Conservation (phyloP, 1,284 basidiomycete genomes). For the Puccinia brachypodii region DNA sequence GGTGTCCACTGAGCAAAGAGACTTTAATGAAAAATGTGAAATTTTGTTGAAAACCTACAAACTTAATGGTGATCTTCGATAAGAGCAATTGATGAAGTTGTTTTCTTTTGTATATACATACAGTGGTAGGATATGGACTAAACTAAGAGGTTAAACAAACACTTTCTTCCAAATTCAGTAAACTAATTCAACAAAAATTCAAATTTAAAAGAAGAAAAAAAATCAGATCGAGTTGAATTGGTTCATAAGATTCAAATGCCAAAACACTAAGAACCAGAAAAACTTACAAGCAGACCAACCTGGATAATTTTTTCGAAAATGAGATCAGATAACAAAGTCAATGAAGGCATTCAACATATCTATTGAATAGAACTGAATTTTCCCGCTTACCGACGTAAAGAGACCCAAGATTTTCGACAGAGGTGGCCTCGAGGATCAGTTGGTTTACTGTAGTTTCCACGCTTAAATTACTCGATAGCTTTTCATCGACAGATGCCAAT, state of each 20-base stretch:
- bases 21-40: no score
- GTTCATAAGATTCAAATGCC: neutral
- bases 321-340: neutral
- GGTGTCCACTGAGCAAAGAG: no score
- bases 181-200: neutral
- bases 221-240: neutral
- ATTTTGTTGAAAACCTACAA: no score
- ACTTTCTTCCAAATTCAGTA: neutral
- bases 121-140: neutral
- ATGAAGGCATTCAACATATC: neutral
- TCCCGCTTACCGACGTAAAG: constrained; percentile 64
- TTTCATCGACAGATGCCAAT: constrained; percentile 71
- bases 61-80: no score
- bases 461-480: constrained; percentile 79
- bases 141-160: neutral
- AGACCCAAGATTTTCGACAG: constrained; percentile 70
- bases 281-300: constrained; percentile 46
- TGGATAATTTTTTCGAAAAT: neutral
- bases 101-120: neutral
- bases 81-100: neutral
- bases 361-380: neutral
- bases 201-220: neutral
- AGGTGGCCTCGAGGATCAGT: constrained; percentile 83
- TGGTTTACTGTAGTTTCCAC: constrained; percentile 92
- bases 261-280: neutral